phyloP scores from a whole-genome alignment of 2,329 filamentous ascomycete species.

The Pseudogymnoascus sp. region DNA sequence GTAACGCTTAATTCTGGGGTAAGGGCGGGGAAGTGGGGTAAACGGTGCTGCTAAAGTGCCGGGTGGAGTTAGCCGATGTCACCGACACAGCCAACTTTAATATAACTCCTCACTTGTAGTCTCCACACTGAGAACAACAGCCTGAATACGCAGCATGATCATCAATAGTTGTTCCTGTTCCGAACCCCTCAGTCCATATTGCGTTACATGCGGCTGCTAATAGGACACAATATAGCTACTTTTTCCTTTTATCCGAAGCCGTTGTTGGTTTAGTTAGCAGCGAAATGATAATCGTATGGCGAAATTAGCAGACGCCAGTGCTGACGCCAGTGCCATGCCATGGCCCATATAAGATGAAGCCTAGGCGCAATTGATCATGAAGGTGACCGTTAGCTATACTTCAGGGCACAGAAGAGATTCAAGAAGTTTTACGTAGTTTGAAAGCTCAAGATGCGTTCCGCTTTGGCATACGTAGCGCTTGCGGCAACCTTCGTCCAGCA shows the following conservation, averaged over 20 bases:
- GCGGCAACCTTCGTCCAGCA: background rate
- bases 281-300: background rate
- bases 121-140: background rate
- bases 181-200: constrained; percentile 3
- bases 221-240: background rate
- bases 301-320: background rate
- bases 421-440: background rate
- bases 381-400: background rate
- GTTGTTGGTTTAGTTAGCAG: background rate
- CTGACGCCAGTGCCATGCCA: background rate
- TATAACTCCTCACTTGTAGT: constrained; percentile 5
- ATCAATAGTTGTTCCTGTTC: background rate
- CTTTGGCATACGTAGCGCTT: background rate
- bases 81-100: background rate
- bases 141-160: background rate
- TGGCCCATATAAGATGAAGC: background rate
- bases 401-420: background rate
- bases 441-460: background rate
- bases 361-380: background rate
- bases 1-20: background rate
- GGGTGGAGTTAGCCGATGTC: background rate
- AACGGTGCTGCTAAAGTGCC: background rate
- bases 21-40: constrained; percentile 9
- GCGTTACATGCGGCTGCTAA: background rate
- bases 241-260: background rate